Evolutionary conservation across 2,329 filamentous ascomycete genomes (phyloP).

Genomic region (Emmonsiellopsis sp.): DNA sequence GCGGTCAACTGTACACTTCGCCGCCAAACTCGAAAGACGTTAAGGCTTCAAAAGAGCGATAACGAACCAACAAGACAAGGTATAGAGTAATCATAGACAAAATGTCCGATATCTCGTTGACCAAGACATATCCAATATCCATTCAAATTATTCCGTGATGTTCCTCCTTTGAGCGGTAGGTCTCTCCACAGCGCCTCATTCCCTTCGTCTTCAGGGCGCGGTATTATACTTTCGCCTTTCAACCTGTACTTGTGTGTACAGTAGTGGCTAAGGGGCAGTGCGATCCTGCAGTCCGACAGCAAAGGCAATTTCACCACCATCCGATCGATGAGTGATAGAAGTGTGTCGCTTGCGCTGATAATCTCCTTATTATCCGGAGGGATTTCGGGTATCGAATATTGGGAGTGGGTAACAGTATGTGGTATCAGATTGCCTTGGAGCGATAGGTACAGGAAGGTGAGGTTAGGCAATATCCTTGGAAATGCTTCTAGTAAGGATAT

Average conservation of each 20-base stretch:
- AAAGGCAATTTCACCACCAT: conserved; percentile 1
- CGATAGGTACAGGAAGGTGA: conserved; percentile 5
- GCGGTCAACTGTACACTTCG: no score
- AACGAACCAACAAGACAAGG: no score
- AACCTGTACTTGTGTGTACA: conserved; percentile 1
- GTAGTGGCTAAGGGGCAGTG: not conserved
- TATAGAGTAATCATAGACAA: no score
- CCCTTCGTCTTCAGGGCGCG: not conserved
- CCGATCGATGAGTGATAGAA: conserved; percentile 2
- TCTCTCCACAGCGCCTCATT: not conserved
- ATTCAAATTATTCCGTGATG: not conserved
- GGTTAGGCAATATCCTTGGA: conserved; percentile 3
- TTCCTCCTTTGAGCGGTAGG: not conserved
- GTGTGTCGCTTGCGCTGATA: conserved; percentile 2
- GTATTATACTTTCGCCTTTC: not conserved
- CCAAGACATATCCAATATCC: not conserved
- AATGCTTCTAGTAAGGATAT: conserved; percentile 1
- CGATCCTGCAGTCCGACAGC: not conserved
- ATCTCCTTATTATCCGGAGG: not conserved
- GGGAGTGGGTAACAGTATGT: no score
- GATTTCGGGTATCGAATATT: not conserved
- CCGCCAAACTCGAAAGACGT: no score
- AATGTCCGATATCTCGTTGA: not conserved
- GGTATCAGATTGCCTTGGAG: not conserved
- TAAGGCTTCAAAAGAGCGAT: no score